phyloP scores from a whole-genome alignment of 2,329 filamentous ascomycete genomes.

The Helotiales sp. region DNA sequence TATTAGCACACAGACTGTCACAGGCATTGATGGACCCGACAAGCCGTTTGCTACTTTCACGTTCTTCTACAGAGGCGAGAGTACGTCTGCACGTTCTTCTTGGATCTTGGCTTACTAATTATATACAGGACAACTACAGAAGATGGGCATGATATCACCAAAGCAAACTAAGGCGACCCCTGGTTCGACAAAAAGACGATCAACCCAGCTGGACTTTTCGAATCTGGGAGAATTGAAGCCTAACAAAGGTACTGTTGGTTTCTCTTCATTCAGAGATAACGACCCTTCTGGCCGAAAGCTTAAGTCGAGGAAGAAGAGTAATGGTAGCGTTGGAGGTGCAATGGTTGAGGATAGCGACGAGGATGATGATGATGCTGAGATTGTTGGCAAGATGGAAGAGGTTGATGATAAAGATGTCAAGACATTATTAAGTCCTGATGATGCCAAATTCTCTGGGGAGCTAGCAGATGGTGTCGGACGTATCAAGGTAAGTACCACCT shows the following conservation, averaged over 20 bases:
- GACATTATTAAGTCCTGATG: conserved; percentile 65
- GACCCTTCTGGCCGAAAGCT: conserved; percentile 57
- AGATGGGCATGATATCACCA: conserved; percentile 84
- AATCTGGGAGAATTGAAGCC: conserved; percentile 81
- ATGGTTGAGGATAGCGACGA: conserved; percentile 74
- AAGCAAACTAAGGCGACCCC: conserved; percentile 65
- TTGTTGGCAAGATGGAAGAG: conserved; percentile 65
- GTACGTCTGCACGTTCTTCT: conserved; percentile 55
- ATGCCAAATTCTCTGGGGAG: conserved; percentile 70
- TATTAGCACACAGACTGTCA: conserved; percentile 99
- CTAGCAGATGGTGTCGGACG: conserved; percentile 78
- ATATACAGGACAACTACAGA: conserved; percentile 79
- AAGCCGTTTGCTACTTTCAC: conserved; percentile 97
- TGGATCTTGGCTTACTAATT: conserved; percentile 18
- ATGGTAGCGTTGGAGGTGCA: conserved; percentile 52
- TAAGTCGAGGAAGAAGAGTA: conserved; percentile 63
- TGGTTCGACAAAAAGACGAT: conserved; percentile 71
- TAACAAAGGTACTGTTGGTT: conserved; percentile 78
- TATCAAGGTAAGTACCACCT: conserved; percentile 63
- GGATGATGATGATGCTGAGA: conserved; percentile 67
- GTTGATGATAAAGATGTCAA: conserved; percentile 61
- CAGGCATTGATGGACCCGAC: conserved; percentile 92
- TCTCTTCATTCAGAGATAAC: conserved; percentile 81
- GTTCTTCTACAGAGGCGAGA: conserved; percentile 94
- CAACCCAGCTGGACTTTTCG: conserved; percentile 81